Evolutionary conservation across 2,329 filamentous ascomycete species (phyloP).

Genomic region (Chlorencoelia australis): DNA sequence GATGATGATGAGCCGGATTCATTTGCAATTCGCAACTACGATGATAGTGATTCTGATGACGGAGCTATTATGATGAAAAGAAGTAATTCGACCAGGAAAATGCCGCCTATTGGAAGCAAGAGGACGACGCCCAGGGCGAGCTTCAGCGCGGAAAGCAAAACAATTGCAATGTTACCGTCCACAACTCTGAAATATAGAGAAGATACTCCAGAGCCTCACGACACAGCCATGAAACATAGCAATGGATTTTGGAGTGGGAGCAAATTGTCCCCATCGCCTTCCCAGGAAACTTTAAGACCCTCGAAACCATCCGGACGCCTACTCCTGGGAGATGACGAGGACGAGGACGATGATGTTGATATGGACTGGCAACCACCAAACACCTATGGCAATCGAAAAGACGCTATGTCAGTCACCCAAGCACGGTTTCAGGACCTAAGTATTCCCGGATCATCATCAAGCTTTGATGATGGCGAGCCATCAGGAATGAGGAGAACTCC

Average conservation of each 20-base stretch:
- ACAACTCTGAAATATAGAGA: constrained; percentile 53
- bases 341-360: constrained; percentile 37
- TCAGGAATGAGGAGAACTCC: constrained; percentile 64
- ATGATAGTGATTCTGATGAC: constrained; percentile 50
- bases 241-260: constrained; percentile 33
- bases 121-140: constrained; percentile 32
- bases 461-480: constrained; percentile 37
- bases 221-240: constrained; percentile 54
- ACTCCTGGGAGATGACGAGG: constrained; percentile 43
- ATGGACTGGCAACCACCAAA: constrained; percentile 38
- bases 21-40: constrained; percentile 32
- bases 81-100: constrained; percentile 46
- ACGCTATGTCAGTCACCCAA: constrained; percentile 21
- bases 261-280: constrained; percentile 52
- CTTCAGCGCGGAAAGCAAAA: constrained; percentile 50
- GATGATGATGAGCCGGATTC: constrained; percentile 49
- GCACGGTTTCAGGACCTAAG: constrained; percentile 22
- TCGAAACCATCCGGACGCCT: constrained; percentile 49
- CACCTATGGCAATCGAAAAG: constrained; percentile 20
- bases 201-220: constrained; percentile 52
- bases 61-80: constrained; percentile 57
- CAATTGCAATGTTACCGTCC: constrained; percentile 56
- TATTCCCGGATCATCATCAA: constrained; percentile 28
- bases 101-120: constrained; percentile 30
- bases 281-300: constrained; percentile 72